phyloP scores from a whole-genome alignment of 495 filamentous ascomycete genomes.

The Penicillium tannophilum region DNA sequence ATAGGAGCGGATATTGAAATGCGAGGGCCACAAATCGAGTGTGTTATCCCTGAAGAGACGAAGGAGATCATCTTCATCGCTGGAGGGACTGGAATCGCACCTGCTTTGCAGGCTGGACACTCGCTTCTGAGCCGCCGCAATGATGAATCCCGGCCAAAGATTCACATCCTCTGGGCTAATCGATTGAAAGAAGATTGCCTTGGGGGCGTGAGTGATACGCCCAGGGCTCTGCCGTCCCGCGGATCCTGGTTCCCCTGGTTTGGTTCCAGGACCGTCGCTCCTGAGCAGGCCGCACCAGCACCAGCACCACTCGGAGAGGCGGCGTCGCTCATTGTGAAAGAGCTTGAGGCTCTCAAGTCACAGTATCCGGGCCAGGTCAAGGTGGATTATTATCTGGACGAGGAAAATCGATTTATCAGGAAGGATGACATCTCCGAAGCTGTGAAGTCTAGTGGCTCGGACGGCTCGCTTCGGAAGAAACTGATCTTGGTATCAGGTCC shows the following conservation, averaged over 20 bases:
- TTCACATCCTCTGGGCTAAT: constrained; percentile 73
- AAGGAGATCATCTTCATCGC: constrained; percentile 77
- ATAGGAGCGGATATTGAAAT: constrained; percentile 67
- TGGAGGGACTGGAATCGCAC: constrained; percentile 91
- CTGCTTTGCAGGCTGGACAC: constrained; percentile 77
- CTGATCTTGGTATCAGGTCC: constrained; percentile 83
- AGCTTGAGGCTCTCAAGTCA: constrained; percentile 60
- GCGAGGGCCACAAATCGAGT: constrained; percentile 77
- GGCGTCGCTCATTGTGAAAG: constrained; percentile 54
- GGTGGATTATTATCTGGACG: constrained; percentile 77
- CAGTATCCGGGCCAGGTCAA: constrained; percentile 56
- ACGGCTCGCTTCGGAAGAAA: constrained; percentile 42
- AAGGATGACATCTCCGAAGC: constrained; percentile 47
- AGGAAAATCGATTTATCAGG: constrained; percentile 66
- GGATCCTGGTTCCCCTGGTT: constrained; percentile 40
- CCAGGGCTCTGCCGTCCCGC: constrained; percentile 15
- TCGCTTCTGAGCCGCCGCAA: constrained; percentile 49
- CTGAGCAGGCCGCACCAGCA: not conserved
- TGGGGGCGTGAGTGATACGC: constrained; percentile 43
- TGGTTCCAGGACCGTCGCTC: constrained; percentile 14
- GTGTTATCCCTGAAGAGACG: constrained; percentile 55
- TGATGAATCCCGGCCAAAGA: constrained; percentile 33
- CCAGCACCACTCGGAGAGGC: not conserved
- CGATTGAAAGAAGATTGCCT: constrained; percentile 58
- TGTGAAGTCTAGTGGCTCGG: constrained; percentile 25